Percentiles rank a stretch among this genome's conserved stretches.
Conservation (phyloP, 495 filamentous ascomycete genomes). For the Aspergillus leporis region DNA sequence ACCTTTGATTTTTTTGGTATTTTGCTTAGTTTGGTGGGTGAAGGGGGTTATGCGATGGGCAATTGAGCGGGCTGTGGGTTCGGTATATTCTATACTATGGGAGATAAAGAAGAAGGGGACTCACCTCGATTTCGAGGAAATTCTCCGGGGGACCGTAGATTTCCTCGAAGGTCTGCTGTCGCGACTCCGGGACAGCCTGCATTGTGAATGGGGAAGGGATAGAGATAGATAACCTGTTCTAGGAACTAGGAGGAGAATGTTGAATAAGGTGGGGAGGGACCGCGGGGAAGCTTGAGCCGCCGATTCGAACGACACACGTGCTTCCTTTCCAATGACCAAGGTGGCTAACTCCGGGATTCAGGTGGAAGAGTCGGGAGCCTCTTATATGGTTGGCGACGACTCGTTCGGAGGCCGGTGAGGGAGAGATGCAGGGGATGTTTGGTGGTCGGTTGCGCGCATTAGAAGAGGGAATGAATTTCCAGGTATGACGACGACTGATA, state of each 20-base stretch:
- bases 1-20: slow-evolving; percentile 59
- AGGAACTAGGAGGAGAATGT: neutral
- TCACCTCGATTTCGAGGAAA: slow-evolving; percentile 95
- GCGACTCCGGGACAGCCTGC: slow-evolving; percentile 81
- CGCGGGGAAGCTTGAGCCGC: slow-evolving; percentile 12
- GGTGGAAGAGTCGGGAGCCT: neutral
- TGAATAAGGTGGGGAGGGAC: slow-evolving; percentile 7
- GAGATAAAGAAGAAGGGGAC: slow-evolving; percentile 20
- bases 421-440: neutral
- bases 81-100: neutral
- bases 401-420: neutral
- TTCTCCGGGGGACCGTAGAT: slow-evolving; percentile 99
- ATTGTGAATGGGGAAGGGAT: slow-evolving; percentile 45
- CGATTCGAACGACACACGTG: neutral
- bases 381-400: neutral
- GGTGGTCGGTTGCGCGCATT: neutral
- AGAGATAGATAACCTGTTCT: neutral
- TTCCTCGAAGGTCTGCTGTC: slow-evolving; percentile 95
- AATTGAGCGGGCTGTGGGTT: neutral
- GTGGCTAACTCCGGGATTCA: neutral
- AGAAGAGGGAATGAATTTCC: neutral
- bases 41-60: neutral
- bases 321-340: too few relatives aligned
- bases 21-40: slow-evolving; percentile 9
- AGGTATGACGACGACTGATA: neutral